These are phyloP conservation scores for Alternaria ventricosa DNA, from an alignment of 2,329 filamentous ascomycete species.

Conservation along the genomic window DNA sequence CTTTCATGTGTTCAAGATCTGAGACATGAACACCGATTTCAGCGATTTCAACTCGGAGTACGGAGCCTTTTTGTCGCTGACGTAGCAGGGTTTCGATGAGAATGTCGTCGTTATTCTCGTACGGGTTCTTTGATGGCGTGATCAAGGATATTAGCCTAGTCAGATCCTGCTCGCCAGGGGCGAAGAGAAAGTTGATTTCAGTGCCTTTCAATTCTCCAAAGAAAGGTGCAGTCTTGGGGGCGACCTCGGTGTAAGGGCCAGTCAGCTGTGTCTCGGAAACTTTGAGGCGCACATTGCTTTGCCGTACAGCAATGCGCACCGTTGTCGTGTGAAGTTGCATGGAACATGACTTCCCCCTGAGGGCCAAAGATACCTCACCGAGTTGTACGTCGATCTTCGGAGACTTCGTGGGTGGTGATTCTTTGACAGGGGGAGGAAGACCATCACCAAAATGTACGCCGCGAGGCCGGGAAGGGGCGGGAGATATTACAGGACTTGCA, in stretches of 20 bases:
- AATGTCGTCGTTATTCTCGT: conserved; percentile 89
- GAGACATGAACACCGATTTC: conserved; percentile 68
- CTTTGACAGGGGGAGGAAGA: conserved; percentile 35
- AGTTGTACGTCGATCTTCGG: conserved; percentile 77
- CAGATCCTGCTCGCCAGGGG: conserved; percentile 80
- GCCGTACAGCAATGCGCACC: conserved; percentile 79
- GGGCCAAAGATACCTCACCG: conserved; percentile 74
- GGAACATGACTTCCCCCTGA: conserved; percentile 80
- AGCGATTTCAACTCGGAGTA: conserved; percentile 74
- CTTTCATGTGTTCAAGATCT: conserved; percentile 69
- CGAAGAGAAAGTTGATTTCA: conserved; percentile 70
- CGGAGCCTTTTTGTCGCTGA: conserved; percentile 84
- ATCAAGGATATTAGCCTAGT: conserved; percentile 83
- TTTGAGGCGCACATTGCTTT: conserved; percentile 72
- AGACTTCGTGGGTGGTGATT: conserved; percentile 21
- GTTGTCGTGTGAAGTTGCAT: conserved; percentile 78
- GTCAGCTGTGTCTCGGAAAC: conserved; percentile 77
- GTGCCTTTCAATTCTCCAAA: conserved; percentile 70
- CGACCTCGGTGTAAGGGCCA: conserved; percentile 69
- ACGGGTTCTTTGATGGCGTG: conserved; percentile 89
- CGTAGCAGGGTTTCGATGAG: conserved; percentile 89
- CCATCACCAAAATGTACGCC: conserved; percentile 65
- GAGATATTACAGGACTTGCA: conserved; percentile 43
- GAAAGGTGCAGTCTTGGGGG: conserved; percentile 65
- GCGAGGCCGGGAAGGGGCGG: conserved; percentile 44